These are phyloP conservation scores for Pisolithus orientalis DNA, from an alignment of 768 basidiomycete genomes.

Conservation along the genomic window DNA sequence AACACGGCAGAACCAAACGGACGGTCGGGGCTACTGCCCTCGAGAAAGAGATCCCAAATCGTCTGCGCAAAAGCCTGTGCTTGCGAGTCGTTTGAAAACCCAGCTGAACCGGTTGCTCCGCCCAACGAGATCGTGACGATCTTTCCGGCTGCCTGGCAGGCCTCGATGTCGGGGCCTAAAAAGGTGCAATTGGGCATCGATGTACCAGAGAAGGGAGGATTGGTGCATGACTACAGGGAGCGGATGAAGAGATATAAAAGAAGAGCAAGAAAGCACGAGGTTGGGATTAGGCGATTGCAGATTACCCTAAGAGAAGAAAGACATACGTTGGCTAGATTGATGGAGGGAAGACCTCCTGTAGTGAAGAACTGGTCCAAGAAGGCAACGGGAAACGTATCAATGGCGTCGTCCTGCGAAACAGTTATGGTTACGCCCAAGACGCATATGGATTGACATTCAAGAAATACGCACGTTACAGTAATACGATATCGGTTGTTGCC, in stretches of 20 bases:
- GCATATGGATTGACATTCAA: not conserved
- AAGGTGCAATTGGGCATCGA: slow-evolving; percentile 55
- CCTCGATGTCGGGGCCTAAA: slow-evolving; percentile 53
- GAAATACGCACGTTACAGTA: slow-evolving; percentile 24
- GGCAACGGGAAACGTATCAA: slow-evolving; percentile 56
- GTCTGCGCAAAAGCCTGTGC: slow-evolving; percentile 55
- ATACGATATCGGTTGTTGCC: slow-evolving; percentile 27
- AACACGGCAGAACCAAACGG: slow-evolving; percentile 69
- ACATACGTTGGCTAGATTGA: slow-evolving; percentile 56
- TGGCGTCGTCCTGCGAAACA: slow-evolving; percentile 40
- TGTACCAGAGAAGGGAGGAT: slow-evolving; percentile 55
- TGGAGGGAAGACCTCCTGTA: slow-evolving; percentile 48
- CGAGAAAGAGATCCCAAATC: slow-evolving; percentile 66
- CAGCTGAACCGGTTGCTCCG: slow-evolving; percentile 57
- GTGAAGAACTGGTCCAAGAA: slow-evolving; percentile 59
- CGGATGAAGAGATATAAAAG: not conserved
- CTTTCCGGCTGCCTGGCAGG: slow-evolving; percentile 62
- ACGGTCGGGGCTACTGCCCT: slow-evolving; percentile 52
- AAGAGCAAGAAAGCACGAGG: too few species aligned
- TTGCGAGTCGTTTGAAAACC: slow-evolving; percentile 53
- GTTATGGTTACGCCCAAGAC: not conserved
- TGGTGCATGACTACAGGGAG: slow-evolving; percentile 62
- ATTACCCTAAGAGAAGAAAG: not conserved
- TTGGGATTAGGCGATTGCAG: too few species aligned
- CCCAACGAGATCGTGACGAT: slow-evolving; percentile 52